Evolutionary conservation across 345 rosid species (phyloP), one percentile per base, ranked within the genome.

Genomic region (Salix exigua): DNA sequence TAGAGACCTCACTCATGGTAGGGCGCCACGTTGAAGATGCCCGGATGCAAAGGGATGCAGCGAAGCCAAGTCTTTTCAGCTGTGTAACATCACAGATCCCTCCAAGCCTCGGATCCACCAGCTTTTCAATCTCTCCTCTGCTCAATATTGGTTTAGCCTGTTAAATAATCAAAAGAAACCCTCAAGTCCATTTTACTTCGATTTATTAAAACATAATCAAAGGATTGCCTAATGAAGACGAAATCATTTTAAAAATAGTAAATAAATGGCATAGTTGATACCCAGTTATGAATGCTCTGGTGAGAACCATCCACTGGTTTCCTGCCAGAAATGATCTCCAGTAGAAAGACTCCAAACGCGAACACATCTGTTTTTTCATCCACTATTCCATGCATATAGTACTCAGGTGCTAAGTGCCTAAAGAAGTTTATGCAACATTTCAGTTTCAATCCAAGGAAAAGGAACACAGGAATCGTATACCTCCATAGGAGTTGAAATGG

Each of bases 351-450:
- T 50, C 98, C 98, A 78, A 92, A 96, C 1, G 99, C 99, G 79
- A 93, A 96, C 63, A 96, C 98, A 84, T 93, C 94, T 51, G 96
- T 96, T 85, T 93, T 96, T 93, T 96, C 97, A 80, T 93, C 99
- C 73, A 93, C 99, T 78, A 92, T 91, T 71, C 99, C 99, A 85
- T 93, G 98, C 90, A 87, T 86, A 61, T 89, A 96, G 88, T 96
- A 96, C 84, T 96, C 98, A 1, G 99, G 99, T 25, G 99, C 98
- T 37, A 96, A 85, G 82, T 96, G 98, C 82, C 98, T 96, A 38
- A 51, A 16, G 48, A 7, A 40, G 11, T 40, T 11, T 25, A 70
- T 14, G 50, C 58, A 58, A 71, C 44, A 60, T 46, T 19, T 53
- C 8, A 55, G 26, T 77, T 66, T 44, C 30, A 73, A 51, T 70